Percentiles rank a stretch among this genome's conserved stretches.
phyloP scores from a whole-genome alignment of 2,329 filamentous ascomycete species.

The Xylaria sp. region DNA sequence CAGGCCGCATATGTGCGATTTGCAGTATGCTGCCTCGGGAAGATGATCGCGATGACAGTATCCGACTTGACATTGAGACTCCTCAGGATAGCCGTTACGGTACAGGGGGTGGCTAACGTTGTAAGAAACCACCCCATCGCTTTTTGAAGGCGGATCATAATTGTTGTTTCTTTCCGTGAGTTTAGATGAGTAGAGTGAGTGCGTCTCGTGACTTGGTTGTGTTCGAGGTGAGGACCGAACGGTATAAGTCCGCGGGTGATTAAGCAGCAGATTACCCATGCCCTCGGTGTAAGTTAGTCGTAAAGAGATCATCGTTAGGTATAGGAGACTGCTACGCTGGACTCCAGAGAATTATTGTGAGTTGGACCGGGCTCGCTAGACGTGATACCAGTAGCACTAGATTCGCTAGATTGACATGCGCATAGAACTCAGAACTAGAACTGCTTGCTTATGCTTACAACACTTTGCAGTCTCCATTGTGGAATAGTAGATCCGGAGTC shows the following conservation, averaged over 20 bases:
- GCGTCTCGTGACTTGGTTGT: not conserved
- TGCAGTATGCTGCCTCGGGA: not conserved
- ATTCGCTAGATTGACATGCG: too few relatives aligned
- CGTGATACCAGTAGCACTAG: too few relatives aligned
- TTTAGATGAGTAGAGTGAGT: not conserved
- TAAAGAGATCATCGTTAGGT: not conserved
- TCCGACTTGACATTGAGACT: slow-evolving; percentile 14
- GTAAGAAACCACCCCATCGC: too few relatives aligned
- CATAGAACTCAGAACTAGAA: too few relatives aligned
- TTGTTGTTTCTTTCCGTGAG: not conserved
- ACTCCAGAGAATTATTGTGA: too few relatives aligned
- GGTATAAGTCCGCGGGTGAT: not conserved
- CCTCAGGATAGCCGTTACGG: not conserved
- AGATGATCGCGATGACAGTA: not conserved
- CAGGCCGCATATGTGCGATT: slow-evolving; percentile 1
- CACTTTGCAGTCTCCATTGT: not conserved
- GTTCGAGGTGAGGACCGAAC: not conserved
- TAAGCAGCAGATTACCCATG: not conserved
- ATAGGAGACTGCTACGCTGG: not conserved
- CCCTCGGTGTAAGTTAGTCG: not conserved
- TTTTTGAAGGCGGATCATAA: not conserved
- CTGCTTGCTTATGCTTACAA: too few relatives aligned
- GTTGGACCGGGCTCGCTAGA: too few relatives aligned
- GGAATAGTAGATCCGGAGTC: not conserved
- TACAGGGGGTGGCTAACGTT: not conserved